Base-by-base conservation (phyloP, 2,329 filamentous ascomycete species). In the Aureobasidium sp. region DNA sequence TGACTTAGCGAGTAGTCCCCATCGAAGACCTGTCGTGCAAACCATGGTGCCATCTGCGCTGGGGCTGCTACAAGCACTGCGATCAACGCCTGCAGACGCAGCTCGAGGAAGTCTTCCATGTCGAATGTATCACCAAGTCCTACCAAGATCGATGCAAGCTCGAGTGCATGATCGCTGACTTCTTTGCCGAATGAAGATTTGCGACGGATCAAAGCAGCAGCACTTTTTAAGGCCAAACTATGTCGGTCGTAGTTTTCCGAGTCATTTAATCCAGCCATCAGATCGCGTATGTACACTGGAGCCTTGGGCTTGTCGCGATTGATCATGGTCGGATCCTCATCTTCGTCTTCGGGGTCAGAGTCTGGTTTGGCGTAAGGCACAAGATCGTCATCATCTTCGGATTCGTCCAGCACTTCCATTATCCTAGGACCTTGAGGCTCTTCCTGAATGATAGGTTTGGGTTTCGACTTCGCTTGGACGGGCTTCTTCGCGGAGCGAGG, bases 1-100 rank as follows among this genome's bases (percentile, higher is more conserved):
- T 97, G 93, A 0, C 87, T 84, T 41, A 97, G 78, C 0, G 92
- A 96, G 73, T 94, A 92, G 71, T 99, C 94, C 16, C 92, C 92
- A 45, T 91, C 87, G 71, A 97, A 97, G 71, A 94, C 95, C 0
- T 89, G 88, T 61, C 86, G 85, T 3, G 88, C 85, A 62, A 95
- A 90, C 88, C 90, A 95, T 14, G 85, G 89, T 0, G 86, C 92
- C 83, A 97, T 90, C 58, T 83, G 81, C 53, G 83, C 77, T 0
- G 94, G 90, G 65, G 89, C 84, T 0, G 90, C 86, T 2, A 94
- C 80, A 0, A 96, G 78, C 8, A 96, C 76, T 0, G 92, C 89
- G 48, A 97, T 85, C 78, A 99, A 87, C 14, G 87, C 86, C 72
- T 96, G 88, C 3, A 94, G 78, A 21, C 87, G 85, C 62, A 90